phyloP scores from a whole-genome alignment of 2,329 filamentous ascomycete genomes.

The Exophiala bonariae region DNA sequence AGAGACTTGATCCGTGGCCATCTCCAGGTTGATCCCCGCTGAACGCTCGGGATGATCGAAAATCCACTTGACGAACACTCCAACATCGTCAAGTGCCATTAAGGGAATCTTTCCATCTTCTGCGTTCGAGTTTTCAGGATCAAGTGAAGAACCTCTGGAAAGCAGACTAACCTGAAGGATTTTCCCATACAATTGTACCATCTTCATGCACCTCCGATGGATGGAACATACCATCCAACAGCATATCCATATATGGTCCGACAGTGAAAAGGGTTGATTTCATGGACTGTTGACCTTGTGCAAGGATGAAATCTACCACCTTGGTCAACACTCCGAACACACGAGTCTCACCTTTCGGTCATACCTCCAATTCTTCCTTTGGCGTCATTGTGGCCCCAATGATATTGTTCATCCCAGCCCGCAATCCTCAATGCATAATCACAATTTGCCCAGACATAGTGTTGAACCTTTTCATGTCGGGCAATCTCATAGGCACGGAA shows the following conservation, averaged over 20 bases:
- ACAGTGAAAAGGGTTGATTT: slow-evolving; percentile 10
- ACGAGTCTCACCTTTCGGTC: not conserved
- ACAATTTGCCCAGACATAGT: slow-evolving; percentile 50
- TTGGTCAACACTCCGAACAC: not conserved
- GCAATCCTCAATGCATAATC: slow-evolving; percentile 50
- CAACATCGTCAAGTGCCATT: slow-evolving; percentile 48
- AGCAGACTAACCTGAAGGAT: slow-evolving; percentile 38
- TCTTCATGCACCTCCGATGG: slow-evolving; percentile 6
- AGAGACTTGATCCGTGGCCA: slow-evolving; percentile 42
- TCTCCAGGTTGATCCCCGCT: slow-evolving; percentile 47
- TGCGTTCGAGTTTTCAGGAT: not conserved
- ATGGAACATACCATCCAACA: slow-evolving; percentile 12
- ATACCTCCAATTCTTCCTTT: slow-evolving; percentile 40
- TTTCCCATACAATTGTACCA: slow-evolving; percentile 41
- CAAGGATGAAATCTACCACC: slow-evolving; percentile 11
- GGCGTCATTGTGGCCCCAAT: slow-evolving; percentile 49
- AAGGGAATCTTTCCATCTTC: slow-evolving; percentile 41
- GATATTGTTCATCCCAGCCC: slow-evolving; percentile 45
- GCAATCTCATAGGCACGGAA: slow-evolving; percentile 36
- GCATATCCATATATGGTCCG: slow-evolving; percentile 15
- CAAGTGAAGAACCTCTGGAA: not conserved
- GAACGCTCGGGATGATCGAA: slow-evolving; percentile 46
- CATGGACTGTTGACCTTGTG: slow-evolving; percentile 11
- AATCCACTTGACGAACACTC: slow-evolving; percentile 47
- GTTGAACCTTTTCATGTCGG: slow-evolving; percentile 32